A percentile compares a stretch with the other conserved stretches of the same genome.
Conservation (phyloP, 2,329 filamentous ascomycete genomes). For the Aspergillus thermomutatus region DNA sequence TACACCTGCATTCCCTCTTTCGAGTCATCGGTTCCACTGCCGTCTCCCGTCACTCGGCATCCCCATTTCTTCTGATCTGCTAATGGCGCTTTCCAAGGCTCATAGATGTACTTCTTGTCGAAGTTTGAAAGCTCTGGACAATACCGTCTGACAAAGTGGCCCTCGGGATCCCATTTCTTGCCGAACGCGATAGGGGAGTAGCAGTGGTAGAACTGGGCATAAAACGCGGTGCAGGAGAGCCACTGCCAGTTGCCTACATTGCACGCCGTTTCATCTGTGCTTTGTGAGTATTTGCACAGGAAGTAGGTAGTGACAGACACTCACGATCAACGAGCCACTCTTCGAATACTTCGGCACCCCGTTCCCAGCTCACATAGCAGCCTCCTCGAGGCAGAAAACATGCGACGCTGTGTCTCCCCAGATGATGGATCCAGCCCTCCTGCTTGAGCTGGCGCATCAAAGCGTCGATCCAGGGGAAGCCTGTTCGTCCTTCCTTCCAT, state of each 20-base stretch:
- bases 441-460: slow-evolving; percentile 69
- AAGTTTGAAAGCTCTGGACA: slow-evolving; percentile 64
- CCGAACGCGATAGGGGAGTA: slow-evolving; percentile 65
- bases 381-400: slow-evolving; percentile 78
- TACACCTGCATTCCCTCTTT: slow-evolving; percentile 52
- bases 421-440: slow-evolving; percentile 78
- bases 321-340: slow-evolving; percentile 67
- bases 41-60: slow-evolving; percentile 58
- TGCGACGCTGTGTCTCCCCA: slow-evolving; percentile 72
- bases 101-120: slow-evolving; percentile 70
- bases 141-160: slow-evolving; percentile 58
- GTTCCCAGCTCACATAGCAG: slow-evolving; percentile 76
- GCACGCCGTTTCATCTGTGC: slow-evolving; percentile 23
- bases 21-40: slow-evolving; percentile 32
- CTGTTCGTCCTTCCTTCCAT: slow-evolving; percentile 67
- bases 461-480: slow-evolving; percentile 78
- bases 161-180: slow-evolving; percentile 71
- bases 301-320: neutral
- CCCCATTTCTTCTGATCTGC: slow-evolving; percentile 66
- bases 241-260: slow-evolving; percentile 37
- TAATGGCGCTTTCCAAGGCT: slow-evolving; percentile 72
- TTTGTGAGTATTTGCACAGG: neutral
- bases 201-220: slow-evolving; percentile 22
- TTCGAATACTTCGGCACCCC: slow-evolving; percentile 74
- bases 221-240: slow-evolving; percentile 74